Conservation (phyloP, 257 asterid genomes). For the Solanum piurae region DNA sequence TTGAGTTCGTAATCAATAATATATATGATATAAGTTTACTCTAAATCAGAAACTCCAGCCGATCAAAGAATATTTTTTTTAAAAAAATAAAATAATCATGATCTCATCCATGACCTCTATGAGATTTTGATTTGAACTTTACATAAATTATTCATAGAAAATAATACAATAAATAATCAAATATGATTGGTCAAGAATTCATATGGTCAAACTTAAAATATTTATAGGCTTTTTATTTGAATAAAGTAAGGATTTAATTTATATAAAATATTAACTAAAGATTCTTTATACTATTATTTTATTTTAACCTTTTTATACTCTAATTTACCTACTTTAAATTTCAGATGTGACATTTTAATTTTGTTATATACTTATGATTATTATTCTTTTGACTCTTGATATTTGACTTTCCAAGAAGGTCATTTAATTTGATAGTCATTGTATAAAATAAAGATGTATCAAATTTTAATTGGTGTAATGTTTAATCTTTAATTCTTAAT, state of each 20-base stretch:
- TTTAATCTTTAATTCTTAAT: background rate
- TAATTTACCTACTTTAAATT: background rate
- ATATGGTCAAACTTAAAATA: background rate
- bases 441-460: no score
- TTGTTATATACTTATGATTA: no score
- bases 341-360: no score
- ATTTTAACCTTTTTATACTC: background rate
- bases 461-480: no score
- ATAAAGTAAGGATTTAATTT: background rate
- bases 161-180: background rate
- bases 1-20: background rate
- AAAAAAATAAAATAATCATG: background rate
- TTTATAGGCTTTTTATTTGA: background rate
- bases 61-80: background rate
- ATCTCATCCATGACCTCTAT: background rate
- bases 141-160: background rate
- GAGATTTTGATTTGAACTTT: background rate
- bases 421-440: no score
- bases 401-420: background rate
- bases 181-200: background rate
- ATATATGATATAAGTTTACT: background rate
- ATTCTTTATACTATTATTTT: background rate
- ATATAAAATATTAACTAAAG: background rate
- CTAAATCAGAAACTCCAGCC: accelerated
- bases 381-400: no score